Base-by-base conservation (phyloP, 2,329 filamentous ascomycete species). In the Stemphylium vesicarium region DNA sequence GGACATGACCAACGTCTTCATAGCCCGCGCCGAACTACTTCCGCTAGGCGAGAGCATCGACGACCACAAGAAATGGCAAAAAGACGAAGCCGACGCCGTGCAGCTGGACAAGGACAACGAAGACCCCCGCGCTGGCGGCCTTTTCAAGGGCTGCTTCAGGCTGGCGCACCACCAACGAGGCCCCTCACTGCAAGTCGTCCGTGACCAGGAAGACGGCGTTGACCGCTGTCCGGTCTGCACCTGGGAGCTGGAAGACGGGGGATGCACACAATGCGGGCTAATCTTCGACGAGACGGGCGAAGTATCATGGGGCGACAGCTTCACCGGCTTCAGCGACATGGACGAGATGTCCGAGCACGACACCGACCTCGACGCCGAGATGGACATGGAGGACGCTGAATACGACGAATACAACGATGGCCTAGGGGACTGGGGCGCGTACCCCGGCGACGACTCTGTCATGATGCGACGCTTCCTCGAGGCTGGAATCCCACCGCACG, bases 1-100 rank as follows among this genome's bases (percentile, higher is more conserved):
- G 52, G 84, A 88, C 53, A 82, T 90, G 72, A 85, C 87, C 20
- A 80, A 84, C 55, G 78, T 88, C 58, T 88, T 89, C 71, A 81
- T 84, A 36, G 81, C 78, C 59, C 81, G 84, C 50, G 78, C 78
- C 31, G 85, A 88, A 66, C 77, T 89, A 36, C 76, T 89, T 50
- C 85, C 87, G 35, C 77, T 81, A 37, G 85, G 84, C 40, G 87
- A 90, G 72, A 87, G 85, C 2, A 77, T 83, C 4, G 82, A 85
- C 41, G 84, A 89, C 66, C 87, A 89, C 69, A 71, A 73, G 24
- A 74, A 79, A 61, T 82, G 81, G 71, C 83, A 83, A 61, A 79
- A 79, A 37, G 85, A 87, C 59, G 87, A 89, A 70, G 82, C 83
- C 9, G 80, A 82, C 35, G 77, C 79, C 40, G 79, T 90, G 8